These are phyloP conservation scores for Knufia fluminis DNA, from an alignment of 2,329 filamentous ascomycete genomes.

Conservation along the genomic window DNA sequence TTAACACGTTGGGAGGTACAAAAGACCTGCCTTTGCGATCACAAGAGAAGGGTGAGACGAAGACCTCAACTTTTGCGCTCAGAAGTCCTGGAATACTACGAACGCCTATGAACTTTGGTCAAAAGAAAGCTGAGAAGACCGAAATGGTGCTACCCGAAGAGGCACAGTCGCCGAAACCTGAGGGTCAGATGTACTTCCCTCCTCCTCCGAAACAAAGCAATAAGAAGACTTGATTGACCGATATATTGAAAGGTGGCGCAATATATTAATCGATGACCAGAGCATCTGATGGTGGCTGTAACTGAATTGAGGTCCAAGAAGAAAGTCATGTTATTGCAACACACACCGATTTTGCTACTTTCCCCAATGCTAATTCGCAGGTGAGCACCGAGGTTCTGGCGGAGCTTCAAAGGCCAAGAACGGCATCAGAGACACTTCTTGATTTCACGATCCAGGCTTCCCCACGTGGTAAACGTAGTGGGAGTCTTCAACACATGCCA, in stretches of 20 bases:
- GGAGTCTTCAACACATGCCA: not conserved
- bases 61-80: constrained; percentile 13
- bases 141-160: constrained; percentile 5
- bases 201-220: constrained; percentile 30
- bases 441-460: too few relatives aligned
- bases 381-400: too few relatives aligned
- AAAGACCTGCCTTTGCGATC: constrained; percentile 35
- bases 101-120: constrained; percentile 19
- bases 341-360: too few relatives aligned
- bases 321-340: too few relatives aligned
- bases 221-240: not conserved
- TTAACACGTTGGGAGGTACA: constrained; percentile 32
- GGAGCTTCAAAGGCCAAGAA: too few relatives aligned
- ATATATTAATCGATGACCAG: too few relatives aligned
- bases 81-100: constrained; percentile 19
- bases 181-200: constrained; percentile 32
- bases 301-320: too few relatives aligned
- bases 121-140: not conserved
- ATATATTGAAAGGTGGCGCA: too few relatives aligned
- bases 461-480: not conserved
- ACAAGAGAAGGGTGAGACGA: constrained; percentile 19
- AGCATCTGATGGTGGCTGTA: too few relatives aligned
- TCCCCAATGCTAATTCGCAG: too few relatives aligned
- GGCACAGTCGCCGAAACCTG: constrained; percentile 14
- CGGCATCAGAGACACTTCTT: too few relatives aligned